Evolutionary conservation across 805 yeast species (phyloP).

Genomic region (Tetrapisispora pingtungensis): DNA sequence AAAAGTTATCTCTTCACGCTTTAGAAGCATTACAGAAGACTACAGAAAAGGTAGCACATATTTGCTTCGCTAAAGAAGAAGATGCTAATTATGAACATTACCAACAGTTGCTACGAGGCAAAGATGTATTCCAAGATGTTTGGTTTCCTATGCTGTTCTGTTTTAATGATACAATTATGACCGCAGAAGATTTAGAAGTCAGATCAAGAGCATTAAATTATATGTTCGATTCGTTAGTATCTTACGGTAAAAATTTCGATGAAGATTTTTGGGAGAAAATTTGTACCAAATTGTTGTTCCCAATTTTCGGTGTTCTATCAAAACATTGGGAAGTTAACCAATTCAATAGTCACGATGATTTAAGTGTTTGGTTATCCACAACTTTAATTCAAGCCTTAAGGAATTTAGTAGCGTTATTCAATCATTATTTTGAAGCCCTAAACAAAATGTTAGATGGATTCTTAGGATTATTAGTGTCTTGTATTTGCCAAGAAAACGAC

Average conservation of each 20-base stretch:
- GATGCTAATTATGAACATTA: constrained; percentile 12
- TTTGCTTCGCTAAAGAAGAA: constrained; percentile 25
- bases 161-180: constrained; percentile 83
- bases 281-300: constrained; percentile 72
- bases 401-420: constrained; percentile 73
- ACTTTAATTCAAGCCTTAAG: constrained; percentile 92
- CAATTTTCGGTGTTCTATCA: constrained; percentile 74
- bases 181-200: constrained; percentile 88
- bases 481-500: constrained; percentile 94
- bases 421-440: constrained; percentile 71
- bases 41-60: constrained; percentile 47
- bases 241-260: constrained; percentile 69
- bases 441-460: constrained; percentile 69
- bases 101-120: constrained; percentile 24
- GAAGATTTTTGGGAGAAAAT: constrained; percentile 72
- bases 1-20: constrained; percentile 70
- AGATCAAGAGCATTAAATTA: constrained; percentile 78
- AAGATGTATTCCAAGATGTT: constrained; percentile 41
- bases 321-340: constrained; percentile 64
- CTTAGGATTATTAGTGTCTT: constrained; percentile 65
- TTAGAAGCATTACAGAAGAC: constrained; percentile 61
- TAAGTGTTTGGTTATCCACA: constrained; percentile 93
- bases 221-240: constrained; percentile 71
- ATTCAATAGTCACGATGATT: constrained; percentile 64
- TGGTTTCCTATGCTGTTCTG: constrained; percentile 87